Base-by-base conservation (phyloP, 345 rosid species). In the Gossypium anomalum region DNA sequence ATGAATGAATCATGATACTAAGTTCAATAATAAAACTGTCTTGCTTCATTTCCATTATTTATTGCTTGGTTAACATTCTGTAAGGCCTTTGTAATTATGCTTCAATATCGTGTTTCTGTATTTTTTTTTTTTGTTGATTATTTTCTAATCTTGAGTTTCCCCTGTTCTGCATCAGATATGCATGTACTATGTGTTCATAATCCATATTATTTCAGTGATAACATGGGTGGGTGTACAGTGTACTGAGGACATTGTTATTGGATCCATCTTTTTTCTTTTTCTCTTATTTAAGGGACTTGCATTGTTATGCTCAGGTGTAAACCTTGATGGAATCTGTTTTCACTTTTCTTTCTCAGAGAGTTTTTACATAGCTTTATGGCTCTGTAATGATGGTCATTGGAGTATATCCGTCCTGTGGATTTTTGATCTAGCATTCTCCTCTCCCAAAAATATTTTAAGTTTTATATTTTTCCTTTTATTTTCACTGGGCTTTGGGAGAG, bases 231-330 rank as follows among this genome's bases (percentile, higher is more conserved):
- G 19, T 4, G 9, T 15, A 27, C 44, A 43, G 19, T 4, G 9
- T 15, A 27, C 44, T 15, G 19, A 61, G 65, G 43, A 23, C 43
- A 23, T 61, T 27, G 43, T 61, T 61, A 61, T 61, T 27, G 29
- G 19, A 11, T 59, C 12, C 51, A 15, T 59, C 2, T 8, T 15
- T 70, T 34, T 71, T 3, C 6, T 22, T 25, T 53, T 60, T 60
- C 72, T 27, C 74, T 74, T 81, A 62, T 70, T 60, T 56, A 57
- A 29, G 76, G 67, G 72, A 72, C 73, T 75, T 64, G 62, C 77
- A 65, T 72, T 77, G 78, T 82, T 77, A 76, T 82, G 83, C 76
- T 78, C 82, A 80, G 89, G 85, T 83, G 52, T 75, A 76, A 79
- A 79, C 72, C 74, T 71, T 45, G 52, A 58, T 34, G 51, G 82